phyloP scores from a whole-genome alignment of 257 asterid genomes.

The Solanum microdontum region DNA sequence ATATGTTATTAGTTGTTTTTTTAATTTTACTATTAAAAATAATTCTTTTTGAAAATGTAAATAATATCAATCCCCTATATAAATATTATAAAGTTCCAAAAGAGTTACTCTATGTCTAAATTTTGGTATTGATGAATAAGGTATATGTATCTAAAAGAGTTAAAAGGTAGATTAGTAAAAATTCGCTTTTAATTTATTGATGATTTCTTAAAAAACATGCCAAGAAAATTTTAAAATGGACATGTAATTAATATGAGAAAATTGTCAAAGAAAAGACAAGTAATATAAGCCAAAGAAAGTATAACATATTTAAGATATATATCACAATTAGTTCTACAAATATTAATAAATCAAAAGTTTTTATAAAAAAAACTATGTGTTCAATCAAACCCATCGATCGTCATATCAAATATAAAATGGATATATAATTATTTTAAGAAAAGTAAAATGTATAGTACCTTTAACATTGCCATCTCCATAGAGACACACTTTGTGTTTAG shows the following conservation, averaged over 20 bases:
- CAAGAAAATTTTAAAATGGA: too few species aligned
- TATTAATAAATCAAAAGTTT: neutral
- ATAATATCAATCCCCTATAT: too few species aligned
- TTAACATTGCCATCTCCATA: conserved; percentile 58
- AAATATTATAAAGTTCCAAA: neutral
- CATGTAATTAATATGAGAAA: too few species aligned
- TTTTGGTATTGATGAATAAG: neutral
- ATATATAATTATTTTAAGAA: neutral
- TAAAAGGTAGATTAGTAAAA: neutral
- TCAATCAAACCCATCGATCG: neutral
- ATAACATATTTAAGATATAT: too few species aligned
- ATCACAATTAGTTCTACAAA: neutral
- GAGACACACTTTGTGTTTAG: conserved; percentile 30
- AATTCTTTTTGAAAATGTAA: too few species aligned
- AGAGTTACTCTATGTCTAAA: neutral
- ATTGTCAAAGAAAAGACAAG: neutral
- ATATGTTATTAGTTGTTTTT: too few species aligned
- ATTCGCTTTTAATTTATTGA: neutral
- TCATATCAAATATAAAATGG: neutral
- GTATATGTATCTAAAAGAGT: neutral
- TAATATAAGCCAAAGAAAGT: too few species aligned
- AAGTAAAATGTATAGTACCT: conserved; percentile 20
- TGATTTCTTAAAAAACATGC: neutral
- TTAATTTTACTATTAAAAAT: too few species aligned
- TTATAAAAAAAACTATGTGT: neutral